Evolutionary conservation across 495 filamentous ascomycete species (phyloP).

Genomic region (Penicillium lagena): DNA sequence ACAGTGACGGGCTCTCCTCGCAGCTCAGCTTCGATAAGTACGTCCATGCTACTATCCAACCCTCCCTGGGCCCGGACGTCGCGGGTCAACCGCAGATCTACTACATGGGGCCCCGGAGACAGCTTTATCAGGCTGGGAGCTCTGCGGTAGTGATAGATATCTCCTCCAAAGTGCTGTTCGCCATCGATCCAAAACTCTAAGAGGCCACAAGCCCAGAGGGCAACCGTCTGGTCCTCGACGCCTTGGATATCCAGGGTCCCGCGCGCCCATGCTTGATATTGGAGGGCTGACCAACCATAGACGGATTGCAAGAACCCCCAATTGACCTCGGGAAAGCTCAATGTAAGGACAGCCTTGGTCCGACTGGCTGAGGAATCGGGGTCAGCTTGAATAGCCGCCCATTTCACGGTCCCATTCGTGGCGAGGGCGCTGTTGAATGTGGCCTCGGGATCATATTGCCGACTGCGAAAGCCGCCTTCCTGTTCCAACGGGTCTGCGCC

Average conservation of each 20-base stretch:
- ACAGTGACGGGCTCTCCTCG: no score
- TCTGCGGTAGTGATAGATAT: slow-evolving; percentile 45
- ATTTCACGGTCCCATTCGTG: slow-evolving; percentile 35
- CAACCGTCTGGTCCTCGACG: slow-evolving; percentile 18
- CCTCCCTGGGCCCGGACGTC: no score
- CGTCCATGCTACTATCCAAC: no score
- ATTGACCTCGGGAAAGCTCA: slow-evolving; percentile 43
- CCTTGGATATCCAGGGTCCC: slow-evolving; percentile 35
- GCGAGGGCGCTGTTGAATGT: slow-evolving; percentile 44
- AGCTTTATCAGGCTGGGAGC: slow-evolving; percentile 44
- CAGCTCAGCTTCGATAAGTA: no score
- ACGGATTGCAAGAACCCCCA: slow-evolving; percentile 46
- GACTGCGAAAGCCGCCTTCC: slow-evolving; percentile 43
- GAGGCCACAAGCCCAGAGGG: slow-evolving; percentile 17
- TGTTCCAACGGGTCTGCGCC: slow-evolving; percentile 52
- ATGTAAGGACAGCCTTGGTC: slow-evolving; percentile 25
- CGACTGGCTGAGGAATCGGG: background rate
- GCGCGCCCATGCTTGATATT: slow-evolving; percentile 55
- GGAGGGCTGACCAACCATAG: slow-evolving; percentile 55
- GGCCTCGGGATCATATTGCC: slow-evolving; percentile 29
- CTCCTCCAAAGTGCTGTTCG: slow-evolving; percentile 47
- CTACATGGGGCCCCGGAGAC: no score
- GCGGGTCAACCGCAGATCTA: no score
- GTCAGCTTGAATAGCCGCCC: no score
- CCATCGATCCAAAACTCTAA: slow-evolving; percentile 49